A percentile compares a stretch with the other conserved stretches of the same genome.
Conservation (phyloP, 345 rosid species). For the Bruguiera sexangula region DNA sequence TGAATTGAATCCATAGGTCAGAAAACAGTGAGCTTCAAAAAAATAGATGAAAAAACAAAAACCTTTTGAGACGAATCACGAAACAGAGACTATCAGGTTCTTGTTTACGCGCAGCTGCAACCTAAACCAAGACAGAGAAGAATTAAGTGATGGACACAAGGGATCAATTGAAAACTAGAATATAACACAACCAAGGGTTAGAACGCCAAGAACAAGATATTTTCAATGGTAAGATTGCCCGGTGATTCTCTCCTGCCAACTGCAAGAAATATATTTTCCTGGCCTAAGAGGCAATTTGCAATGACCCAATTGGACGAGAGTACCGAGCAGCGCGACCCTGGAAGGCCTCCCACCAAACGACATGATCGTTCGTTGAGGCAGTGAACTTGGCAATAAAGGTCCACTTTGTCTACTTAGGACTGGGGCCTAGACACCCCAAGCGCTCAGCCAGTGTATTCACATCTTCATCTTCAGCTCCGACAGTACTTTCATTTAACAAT, state of each 20-base stretch:
- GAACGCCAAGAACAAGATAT: constrained; percentile 24
- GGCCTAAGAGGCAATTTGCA: constrained; percentile 15
- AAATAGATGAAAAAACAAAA: neutral
- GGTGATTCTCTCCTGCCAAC: constrained; percentile 31
- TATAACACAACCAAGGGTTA: constrained; percentile 20
- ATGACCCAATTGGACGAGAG: neutral
- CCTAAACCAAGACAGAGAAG: constrained; percentile 35
- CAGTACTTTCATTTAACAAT: constrained; percentile 27
- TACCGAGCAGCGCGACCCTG: neutral
- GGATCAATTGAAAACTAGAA: neutral
- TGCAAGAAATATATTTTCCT: constrained; percentile 27
- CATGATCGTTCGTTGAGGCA: no score
- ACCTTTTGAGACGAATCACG: constrained; percentile 32
- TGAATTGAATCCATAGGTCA: neutral
- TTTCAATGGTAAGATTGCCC: constrained; percentile 23
- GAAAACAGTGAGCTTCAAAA: neutral
- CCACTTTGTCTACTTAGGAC: constrained; percentile 15
- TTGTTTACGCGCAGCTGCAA: constrained; percentile 35
- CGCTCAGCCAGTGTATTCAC: constrained; percentile 43
- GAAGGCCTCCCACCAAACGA: no score
- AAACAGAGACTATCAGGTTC: constrained; percentile 26
- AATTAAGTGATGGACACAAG: neutral
- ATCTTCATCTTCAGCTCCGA: constrained; percentile 44
- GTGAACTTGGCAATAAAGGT: neutral
- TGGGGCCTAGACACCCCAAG: constrained; percentile 50